A percentile compares a stretch with the other conserved stretches of the same genome.
phyloP scores from a whole-genome alignment of 768 basidiomycete genomes.

The Pleurotus ostreatus region DNA sequence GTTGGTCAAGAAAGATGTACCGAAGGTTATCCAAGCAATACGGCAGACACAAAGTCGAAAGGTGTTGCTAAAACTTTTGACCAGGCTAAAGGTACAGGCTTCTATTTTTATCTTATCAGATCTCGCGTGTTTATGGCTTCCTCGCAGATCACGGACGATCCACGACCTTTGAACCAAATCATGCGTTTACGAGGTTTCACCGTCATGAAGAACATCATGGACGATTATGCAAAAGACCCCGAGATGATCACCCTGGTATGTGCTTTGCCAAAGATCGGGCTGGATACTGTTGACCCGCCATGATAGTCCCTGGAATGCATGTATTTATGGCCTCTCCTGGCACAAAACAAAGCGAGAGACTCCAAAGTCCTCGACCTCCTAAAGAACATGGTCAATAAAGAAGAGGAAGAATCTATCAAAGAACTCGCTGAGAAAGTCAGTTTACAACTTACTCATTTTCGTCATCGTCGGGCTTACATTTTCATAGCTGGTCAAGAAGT shows the following conservation, averaged over 20 bases:
- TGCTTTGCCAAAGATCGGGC: conserved; percentile 7
- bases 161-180: conserved; percentile 71
- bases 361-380: conserved; percentile 63
- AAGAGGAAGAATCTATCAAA: conserved; percentile 49
- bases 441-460: not conserved
- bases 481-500: conserved; percentile 68
- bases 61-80: conserved; percentile 78
- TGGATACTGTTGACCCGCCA: not conserved
- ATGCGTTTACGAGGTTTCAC: conserved; percentile 93
- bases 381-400: conserved; percentile 44
- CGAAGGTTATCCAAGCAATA: conserved; percentile 88
- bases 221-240: conserved; percentile 66
- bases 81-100: conserved; percentile 68
- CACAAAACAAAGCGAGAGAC: conserved; percentile 90
- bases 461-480: not conserved
- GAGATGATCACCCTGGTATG: conserved; percentile 72
- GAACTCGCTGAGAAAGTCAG: conserved; percentile 60
- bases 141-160: conserved; percentile 78
- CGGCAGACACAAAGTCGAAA: conserved; percentile 83
- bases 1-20: conserved; percentile 74
- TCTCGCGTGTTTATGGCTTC: too few relatives aligned
- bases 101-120: too few relatives aligned
- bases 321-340: conserved; percentile 74
- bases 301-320: conserved; percentile 62
- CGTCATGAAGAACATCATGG: conserved; percentile 84